phyloP scores from a whole-genome alignment of 306 rosid species.

The Sechiopsis laciniata region DNA sequence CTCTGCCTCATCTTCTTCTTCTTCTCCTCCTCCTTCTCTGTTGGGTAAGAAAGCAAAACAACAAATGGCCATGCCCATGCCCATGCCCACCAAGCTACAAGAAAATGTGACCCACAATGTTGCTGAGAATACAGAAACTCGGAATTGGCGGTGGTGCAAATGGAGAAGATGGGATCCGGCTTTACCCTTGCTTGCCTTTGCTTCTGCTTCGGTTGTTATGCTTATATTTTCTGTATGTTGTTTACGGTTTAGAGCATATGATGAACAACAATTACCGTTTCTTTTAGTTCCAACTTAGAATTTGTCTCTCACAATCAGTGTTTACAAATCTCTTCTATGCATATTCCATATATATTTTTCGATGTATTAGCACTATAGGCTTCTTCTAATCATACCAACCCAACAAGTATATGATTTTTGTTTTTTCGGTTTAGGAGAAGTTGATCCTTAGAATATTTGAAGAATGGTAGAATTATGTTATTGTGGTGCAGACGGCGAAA shows the following conservation, averaged over 20 bases:
- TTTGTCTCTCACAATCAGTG: too few species aligned
- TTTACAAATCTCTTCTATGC: not conserved
- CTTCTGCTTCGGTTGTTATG: not conserved
- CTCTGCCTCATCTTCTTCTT: not conserved
- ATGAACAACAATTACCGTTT: not conserved
- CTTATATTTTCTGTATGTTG: not conserved
- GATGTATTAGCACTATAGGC: too few species aligned
- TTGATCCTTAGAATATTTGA: not conserved
- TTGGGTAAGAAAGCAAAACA: not conserved
- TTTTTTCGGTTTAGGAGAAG: not conserved
- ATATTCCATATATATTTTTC: not conserved
- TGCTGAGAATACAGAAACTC: not conserved
- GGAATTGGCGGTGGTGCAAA: not conserved
- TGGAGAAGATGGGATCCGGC: not conserved
- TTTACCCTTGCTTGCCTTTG: not conserved
- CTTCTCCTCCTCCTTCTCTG: not conserved
- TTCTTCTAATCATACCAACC: too few species aligned
- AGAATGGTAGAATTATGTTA: too few species aligned
- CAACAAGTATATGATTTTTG: not conserved
- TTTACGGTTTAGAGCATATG: not conserved
- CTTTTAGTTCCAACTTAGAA: conserved; percentile 15
- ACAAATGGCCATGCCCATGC: not conserved
- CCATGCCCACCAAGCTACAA: not conserved
- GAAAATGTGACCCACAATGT: not conserved
- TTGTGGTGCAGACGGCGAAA: too few species aligned